Conservation (phyloP, 2,329 filamentous ascomycete species). For the Xylariaceae sp. region DNA sequence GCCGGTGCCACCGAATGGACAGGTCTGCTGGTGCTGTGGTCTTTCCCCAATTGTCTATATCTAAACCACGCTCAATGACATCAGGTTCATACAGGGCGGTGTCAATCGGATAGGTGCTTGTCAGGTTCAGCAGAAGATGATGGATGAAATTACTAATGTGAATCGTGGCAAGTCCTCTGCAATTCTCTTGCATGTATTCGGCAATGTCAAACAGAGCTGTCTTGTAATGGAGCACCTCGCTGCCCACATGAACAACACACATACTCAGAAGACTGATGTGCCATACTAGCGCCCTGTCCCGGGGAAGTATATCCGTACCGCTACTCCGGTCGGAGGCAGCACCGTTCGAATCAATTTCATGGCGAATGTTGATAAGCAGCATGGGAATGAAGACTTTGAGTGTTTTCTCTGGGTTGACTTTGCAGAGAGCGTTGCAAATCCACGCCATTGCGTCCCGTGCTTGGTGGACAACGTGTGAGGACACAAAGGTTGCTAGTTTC, state of each 20-base stretch:
- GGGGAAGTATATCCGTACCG: constrained; percentile 85
- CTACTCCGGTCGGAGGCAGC: constrained; percentile 92
- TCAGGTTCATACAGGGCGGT: constrained; percentile 81
- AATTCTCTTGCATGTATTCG: constrained; percentile 93
- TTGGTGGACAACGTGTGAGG: constrained; percentile 92
- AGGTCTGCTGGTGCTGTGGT: constrained; percentile 68
- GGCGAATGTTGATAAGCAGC: constrained; percentile 84
- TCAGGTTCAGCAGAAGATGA: constrained; percentile 89
- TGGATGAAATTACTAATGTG: constrained; percentile 98
- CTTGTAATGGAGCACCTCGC: constrained; percentile 83
- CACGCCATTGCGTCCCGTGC: constrained; percentile 97
- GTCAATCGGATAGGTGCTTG: constrained; percentile 88
- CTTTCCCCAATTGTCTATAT: constrained; percentile 78
- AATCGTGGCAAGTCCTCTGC: constrained; percentile 86
- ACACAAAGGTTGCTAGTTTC: constrained; percentile 87
- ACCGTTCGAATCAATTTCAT: constrained; percentile 94
- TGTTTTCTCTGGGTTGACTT: constrained; percentile 90
- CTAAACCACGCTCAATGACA: constrained; percentile 64
- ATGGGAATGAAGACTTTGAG: constrained; percentile 87
- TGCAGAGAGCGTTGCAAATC: constrained; percentile 93
- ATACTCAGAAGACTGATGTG: constrained; percentile 95
- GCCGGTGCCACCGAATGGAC: constrained; percentile 86
- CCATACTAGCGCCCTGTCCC: constrained; percentile 92
- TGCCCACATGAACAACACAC: constrained; percentile 93
- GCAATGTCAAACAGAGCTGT: constrained; percentile 86